Evolutionary conservation across 169 alveolate genomes (phyloP), one percentile per base, ranked within the genome.

Genomic region (Miamiensis avidus): DNA sequence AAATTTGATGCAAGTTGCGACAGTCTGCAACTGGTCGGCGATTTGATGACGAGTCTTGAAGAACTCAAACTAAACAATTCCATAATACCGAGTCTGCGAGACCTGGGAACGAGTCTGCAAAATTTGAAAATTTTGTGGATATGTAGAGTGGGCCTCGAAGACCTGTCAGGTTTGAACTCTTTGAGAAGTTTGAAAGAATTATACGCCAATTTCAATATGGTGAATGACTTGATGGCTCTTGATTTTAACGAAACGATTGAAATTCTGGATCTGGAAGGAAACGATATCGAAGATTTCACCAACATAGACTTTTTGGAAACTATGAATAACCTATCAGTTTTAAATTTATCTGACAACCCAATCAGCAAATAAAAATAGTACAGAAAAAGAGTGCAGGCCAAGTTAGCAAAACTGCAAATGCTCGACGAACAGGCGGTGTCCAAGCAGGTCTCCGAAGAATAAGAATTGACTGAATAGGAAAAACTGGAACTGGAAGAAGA

Each of bases 181-280:
- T 87, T 90, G 74, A 90, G 91, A 29, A 64, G 65, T 16, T 49
- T 90, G 0, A 29, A 34, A 16, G 94, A 90, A 81, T 78, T 90
- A 0, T 90, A 90, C 74, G 79, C 83, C 16, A 82, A 90, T 65
- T 90, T 83, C 76, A 90, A 90, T 65, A 32, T 69, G 32, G 76
- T 90, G 1, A 87, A 82, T 75, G 86, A 77, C 32, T 31, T 90
- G 11, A 81, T 82, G 65, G 79, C 86, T 31, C 74, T 90, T 27
- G 84, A 85, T 15, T 86, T 79, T 86, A 82, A 84, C 76, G 94
- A 90, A 31, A 84, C 81, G 27, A 34, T 90, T 31, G 88, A 82
- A 76, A 81, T 86, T 65, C 65, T 90, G 30, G 94, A 90, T 75
- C 65, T 84, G 26, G 94, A 90, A 76, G 92, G 92, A 27, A 87